Evolutionary conservation across 2,329 filamentous ascomycete genomes (phyloP), one percentile per base, ranked within the genome.

Genomic region (Beauveria scarabaeidicola): DNA sequence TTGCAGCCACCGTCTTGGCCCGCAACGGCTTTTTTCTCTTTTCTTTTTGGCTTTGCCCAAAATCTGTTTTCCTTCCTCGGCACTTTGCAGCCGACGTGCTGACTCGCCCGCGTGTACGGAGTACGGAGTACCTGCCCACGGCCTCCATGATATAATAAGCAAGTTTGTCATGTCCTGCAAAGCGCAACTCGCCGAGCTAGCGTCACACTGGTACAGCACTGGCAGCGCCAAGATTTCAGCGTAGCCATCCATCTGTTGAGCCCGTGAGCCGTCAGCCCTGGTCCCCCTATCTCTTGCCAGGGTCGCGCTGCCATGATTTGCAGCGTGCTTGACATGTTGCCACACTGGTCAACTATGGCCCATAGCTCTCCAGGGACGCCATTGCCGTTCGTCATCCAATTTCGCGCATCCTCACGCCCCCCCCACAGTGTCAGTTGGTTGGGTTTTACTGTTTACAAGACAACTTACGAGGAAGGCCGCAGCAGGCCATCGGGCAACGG

Each of bases 301-400:
- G 54, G 54, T 32, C 46, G 36, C 21, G 38, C 10, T 32, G 21
- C 54, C 54, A 21, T 21, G 19, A n/a, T n/a, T n/a, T n/a, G n/a
- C n/a, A n/a, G n/a, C n/a, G n/a, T n/a, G n/a, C n/a, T n/a, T n/a
- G n/a, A 25, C 2, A 15, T 6, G 27, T 32, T 11, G 46, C 3
- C 32, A 48, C 54, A 58, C 55, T 21, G 55, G 55, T 40, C 55
- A 58, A 23, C 21, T 32, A 41, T 21, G 36, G 55, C 21, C 55
- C 55, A 51, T 43, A 44, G 55, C 55, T 58, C n/a, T n/a, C 40
- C 10, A 43, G 36, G 2, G 43, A 58, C 25, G 55, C 46, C 54
- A 51, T 57, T 50, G 46, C 46, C 54, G 54, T 57, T 32, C 54
- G 23, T 47, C 55, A 29, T 58, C 46, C 44, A 58, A 58, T 58